Percentiles rank a stretch among this genome's conserved stretches.
Evolutionary conservation across 2,329 filamentous ascomycete species (phyloP).

Genomic region (Hortaea werneckii): DNA sequence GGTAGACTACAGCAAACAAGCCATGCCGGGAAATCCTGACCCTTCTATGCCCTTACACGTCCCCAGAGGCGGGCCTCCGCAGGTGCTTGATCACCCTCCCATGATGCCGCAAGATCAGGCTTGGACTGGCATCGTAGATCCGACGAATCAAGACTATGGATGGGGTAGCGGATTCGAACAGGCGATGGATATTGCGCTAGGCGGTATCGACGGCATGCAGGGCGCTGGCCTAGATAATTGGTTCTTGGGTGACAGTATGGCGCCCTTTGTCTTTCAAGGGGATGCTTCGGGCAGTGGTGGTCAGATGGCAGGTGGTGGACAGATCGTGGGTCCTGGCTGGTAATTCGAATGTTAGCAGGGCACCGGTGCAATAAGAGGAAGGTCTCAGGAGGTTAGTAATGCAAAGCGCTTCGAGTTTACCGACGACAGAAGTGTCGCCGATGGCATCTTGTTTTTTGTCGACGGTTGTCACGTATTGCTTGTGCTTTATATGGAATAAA

Average conservation of each 20-base stretch:
- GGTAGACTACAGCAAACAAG: constrained; percentile 10
- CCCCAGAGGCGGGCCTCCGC: not conserved
- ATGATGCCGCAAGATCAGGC: not conserved
- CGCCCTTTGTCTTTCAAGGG: constrained; percentile 16
- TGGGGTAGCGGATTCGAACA: constrained; percentile 28
- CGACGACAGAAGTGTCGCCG: too few species aligned
- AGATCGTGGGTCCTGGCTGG: too few species aligned
- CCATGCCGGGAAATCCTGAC: constrained; percentile 10
- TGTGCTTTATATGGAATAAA: too few species aligned
- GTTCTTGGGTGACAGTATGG: constrained; percentile 22
- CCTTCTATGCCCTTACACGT: constrained; percentile 4
- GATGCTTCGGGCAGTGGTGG: not conserved
- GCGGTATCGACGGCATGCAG: constrained; percentile 20
- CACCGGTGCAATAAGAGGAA: too few species aligned
- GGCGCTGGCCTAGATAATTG: constrained; percentile 23
- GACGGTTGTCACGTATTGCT: too few species aligned
- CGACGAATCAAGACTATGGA: constrained; percentile 13
- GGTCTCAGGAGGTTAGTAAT: too few species aligned
- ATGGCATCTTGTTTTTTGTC: too few species aligned
- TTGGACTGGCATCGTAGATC: constrained; percentile 4
- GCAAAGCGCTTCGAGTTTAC: too few species aligned
- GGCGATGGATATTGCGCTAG: constrained; percentile 26
- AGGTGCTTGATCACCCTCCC: not conserved
- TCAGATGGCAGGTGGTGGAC: too few species aligned
- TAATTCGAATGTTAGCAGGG: too few species aligned